Evolutionary conservation across 306 rosid species (phyloP).

Genomic region (Sicyos edulis): DNA sequence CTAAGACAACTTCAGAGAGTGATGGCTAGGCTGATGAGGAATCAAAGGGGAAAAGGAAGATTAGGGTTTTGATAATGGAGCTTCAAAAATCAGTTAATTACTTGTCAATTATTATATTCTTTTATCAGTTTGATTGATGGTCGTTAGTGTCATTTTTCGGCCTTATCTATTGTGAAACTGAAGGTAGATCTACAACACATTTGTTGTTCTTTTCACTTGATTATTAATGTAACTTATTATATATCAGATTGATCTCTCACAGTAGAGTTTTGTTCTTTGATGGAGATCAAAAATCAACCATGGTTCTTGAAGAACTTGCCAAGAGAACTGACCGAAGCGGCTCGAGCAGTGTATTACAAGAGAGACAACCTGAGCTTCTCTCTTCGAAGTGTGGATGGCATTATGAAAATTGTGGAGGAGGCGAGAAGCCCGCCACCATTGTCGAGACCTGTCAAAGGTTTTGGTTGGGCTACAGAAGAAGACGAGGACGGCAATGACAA

Average conservation of each 20-base stretch:
- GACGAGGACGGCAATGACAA: neutral
- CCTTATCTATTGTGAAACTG: neutral
- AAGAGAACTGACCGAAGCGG: constrained; percentile 65
- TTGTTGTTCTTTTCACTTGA: neutral
- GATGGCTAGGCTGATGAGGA: too few relatives aligned
- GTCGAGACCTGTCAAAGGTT: constrained; percentile 49
- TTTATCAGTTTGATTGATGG: too few relatives aligned
- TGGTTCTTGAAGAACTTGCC: constrained; percentile 81
- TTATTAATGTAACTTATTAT: neutral
- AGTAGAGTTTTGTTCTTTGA: constrained; percentile 20
- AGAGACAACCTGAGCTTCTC: constrained; percentile 60
- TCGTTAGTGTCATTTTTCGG: neutral
- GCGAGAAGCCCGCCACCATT: constrained; percentile 64
- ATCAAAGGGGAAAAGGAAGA: too few relatives aligned
- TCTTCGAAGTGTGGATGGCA: constrained; percentile 51
- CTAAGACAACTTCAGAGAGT: too few relatives aligned
- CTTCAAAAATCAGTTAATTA: too few relatives aligned
- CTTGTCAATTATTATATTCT: too few relatives aligned
- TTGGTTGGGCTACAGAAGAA: constrained; percentile 59
- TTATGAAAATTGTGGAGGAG: constrained; percentile 70
- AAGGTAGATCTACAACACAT: neutral
- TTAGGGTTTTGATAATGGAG: too few relatives aligned
- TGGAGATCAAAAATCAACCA: constrained; percentile 73
- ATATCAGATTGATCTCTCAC: neutral
- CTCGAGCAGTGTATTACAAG: constrained; percentile 55